A percentile compares a stretch with the other conserved stretches of the same genome.
Conservation (phyloP, 2,329 filamentous ascomycete species). For the Parasarocladium wereldwijsianum region DNA sequence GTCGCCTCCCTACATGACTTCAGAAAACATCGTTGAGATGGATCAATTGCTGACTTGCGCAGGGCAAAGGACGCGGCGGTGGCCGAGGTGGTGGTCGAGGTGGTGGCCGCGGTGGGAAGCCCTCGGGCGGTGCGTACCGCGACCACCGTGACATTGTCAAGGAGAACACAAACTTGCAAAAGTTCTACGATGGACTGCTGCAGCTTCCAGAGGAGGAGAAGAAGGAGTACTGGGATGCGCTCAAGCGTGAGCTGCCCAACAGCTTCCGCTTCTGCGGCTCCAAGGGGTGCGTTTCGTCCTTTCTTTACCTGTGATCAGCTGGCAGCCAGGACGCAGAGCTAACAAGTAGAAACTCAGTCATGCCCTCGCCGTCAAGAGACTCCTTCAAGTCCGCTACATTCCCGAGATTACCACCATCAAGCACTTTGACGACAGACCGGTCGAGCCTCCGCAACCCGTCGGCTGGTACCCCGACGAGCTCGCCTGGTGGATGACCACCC, state of each 20-base stretch:
- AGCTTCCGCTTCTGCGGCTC: conserved; percentile 96
- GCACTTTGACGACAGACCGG: conserved; percentile 64
- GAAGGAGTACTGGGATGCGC: conserved; percentile 66
- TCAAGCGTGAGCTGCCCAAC: conserved; percentile 80
- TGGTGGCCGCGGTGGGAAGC: conserved; percentile 8
- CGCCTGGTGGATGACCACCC: conserved; percentile 96
- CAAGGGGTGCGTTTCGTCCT: conserved; percentile 48
- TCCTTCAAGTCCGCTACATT: conserved; percentile 77
- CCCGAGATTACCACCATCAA: conserved; percentile 78
- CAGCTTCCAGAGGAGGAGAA: conserved; percentile 67
- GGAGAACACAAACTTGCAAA: conserved; percentile 71
- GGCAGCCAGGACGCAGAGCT: conserved; percentile 3
- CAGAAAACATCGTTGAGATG: not conserved
- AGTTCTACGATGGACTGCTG: conserved; percentile 69
- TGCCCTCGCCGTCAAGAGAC: conserved; percentile 80
- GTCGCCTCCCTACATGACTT: conserved; percentile 8
- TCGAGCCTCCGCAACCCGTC: conserved; percentile 70
- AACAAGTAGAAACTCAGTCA: conserved; percentile 38
- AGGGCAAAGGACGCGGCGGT: conserved; percentile 23
- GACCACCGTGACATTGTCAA: conserved; percentile 41
- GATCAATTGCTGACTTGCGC: too few relatives aligned
- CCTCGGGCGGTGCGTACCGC: conserved; percentile 14
- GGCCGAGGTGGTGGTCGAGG: conserved; percentile 19
- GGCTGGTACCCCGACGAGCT: conserved; percentile 90
- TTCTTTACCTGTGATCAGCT: conserved; percentile 4